These are phyloP conservation scores for Diaporthe nobilis DNA, from an alignment of 2,329 filamentous ascomycete genomes.

Conservation along the genomic window DNA sequence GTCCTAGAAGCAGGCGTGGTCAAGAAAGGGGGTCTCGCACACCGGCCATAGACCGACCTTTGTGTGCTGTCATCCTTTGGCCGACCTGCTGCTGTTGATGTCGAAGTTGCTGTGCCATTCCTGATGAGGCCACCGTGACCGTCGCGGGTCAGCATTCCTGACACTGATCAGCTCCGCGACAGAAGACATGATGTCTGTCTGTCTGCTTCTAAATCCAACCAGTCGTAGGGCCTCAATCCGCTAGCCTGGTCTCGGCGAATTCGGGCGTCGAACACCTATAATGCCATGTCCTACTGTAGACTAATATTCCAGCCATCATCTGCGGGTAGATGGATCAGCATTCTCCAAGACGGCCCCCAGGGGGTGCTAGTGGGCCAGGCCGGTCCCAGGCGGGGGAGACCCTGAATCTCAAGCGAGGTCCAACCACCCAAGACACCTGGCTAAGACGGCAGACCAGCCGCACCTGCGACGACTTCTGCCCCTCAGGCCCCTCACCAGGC, in stretches of 20 bases:
- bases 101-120: not conserved
- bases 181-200: slow-evolving; percentile 8
- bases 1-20: not conserved
- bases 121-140: not conserved
- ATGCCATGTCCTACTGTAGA: not conserved
- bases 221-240: slow-evolving; percentile 11
- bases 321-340: slow-evolving; percentile 18
- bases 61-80: not conserved
- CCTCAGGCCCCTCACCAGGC: not conserved
- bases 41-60: not conserved
- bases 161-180: not conserved
- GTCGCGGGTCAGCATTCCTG: slow-evolving; percentile 17
- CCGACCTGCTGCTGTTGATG: not conserved
- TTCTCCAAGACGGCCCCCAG: slow-evolving; percentile 4
- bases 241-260: slow-evolving; percentile 8
- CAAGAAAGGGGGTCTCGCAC: not conserved
- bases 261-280: slow-evolving; percentile 10
- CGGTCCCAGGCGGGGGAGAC: slow-evolving; percentile 16
- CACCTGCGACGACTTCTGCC: slow-evolving; percentile 5
- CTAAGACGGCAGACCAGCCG: slow-evolving; percentile 9
- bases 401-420: slow-evolving; percentile 24
- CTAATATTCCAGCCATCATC: not conserved
- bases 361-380: slow-evolving; percentile 7
- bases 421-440: not conserved
- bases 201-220: slow-evolving; percentile 14